Base-by-base conservation (phyloP, 768 basidiomycete species). In the Symmetrospora coprosmae region DNA sequence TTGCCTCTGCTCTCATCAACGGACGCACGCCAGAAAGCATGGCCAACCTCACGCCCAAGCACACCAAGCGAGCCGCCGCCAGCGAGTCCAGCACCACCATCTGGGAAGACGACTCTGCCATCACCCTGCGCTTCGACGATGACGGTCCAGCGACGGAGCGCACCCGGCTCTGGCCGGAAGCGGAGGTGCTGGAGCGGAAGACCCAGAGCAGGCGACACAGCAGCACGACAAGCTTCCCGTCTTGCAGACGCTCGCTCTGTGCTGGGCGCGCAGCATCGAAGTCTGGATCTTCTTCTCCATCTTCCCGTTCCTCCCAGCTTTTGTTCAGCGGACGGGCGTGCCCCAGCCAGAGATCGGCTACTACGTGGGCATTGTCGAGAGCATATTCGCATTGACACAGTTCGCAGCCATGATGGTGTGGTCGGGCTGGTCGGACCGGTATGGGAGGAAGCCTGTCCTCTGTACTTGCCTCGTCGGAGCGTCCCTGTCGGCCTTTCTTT, bases 361-460 rank as follows among this genome's bases (percentile, higher is more conserved):
- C 37, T 50, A 49, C 37, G 7, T 17, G 4, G 59, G 59, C 30
- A 6, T 47, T 27, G 33, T 59, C 41, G 67, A 66, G 21, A 47
- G 46, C 5, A 30, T 60, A 8, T 68, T 68, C 33, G 59, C 66
- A 6, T 33, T 66, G 4, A 46, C 55, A 1, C 63, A 63, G 2
- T 63, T 66, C 35, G 4, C 33, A 23, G 65, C 63, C 19, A 50
- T 60, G 21, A 11, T 60, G 9, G 17, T 8, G 4, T 69, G 65
- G 65, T 65, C 66, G 7, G 37, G 65, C 0, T 61, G 66, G 2
- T 55, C 50, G 2, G 68, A 69, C 39, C 60, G 66, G 1, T 64
- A 64, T 1, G 68, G 68, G 2, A 50, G 68, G 4, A 67, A 66
- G 13, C 65, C 63, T 0, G 66, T 69, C 0, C 31, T 68, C n/a